A percentile compares a stretch with the other conserved stretches of the same genome.
Conservation (phyloP, 257 asterid genomes). For the Salvia miltiorrhiza region DNA sequence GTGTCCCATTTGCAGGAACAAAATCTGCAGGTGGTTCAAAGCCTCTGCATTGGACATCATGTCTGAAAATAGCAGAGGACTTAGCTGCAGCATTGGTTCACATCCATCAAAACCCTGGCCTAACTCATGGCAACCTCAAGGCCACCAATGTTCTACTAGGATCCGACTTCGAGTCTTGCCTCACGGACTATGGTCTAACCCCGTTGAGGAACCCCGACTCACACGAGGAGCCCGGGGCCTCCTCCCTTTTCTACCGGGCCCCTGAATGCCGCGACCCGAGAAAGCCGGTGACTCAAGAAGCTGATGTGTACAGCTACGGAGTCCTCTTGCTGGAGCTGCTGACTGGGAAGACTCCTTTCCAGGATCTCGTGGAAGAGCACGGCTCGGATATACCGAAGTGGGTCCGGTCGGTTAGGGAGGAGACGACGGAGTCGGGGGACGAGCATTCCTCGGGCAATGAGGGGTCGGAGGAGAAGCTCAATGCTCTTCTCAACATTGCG, state of each 20-base stretch:
- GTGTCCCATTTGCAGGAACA: slow-evolving; percentile 48
- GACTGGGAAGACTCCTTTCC: slow-evolving; percentile 90
- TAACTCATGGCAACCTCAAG: slow-evolving; percentile 85
- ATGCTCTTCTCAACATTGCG: slow-evolving; percentile 65
- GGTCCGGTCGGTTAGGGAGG: slow-evolving; percentile 83
- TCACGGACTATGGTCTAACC: slow-evolving; percentile 78
- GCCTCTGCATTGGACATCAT: slow-evolving; percentile 99
- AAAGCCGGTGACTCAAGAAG: slow-evolving; percentile 67
- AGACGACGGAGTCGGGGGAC: slow-evolving; percentile 77
- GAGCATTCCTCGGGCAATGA: slow-evolving; percentile 68
- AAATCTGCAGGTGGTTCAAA: slow-evolving; percentile 86
- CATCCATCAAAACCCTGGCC: slow-evolving; percentile 87
- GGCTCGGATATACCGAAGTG: slow-evolving; percentile 82
- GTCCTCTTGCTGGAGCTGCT: slow-evolving; percentile 85
- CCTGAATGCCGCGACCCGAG: slow-evolving; percentile 83
- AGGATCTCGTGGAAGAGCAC: slow-evolving; percentile 87
- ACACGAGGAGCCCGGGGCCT: slow-evolving; percentile 69
- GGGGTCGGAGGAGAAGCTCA: slow-evolving; percentile 72
- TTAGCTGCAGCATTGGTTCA: slow-evolving; percentile 74
- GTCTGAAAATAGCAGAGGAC: slow-evolving; percentile 96
- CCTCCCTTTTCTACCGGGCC: slow-evolving; percentile 85
- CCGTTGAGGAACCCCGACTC: slow-evolving; percentile 65
- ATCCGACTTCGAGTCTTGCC: slow-evolving; percentile 93
- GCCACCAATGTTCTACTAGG: slow-evolving; percentile 86
- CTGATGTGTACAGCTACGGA: slow-evolving; percentile 90